A percentile compares a stretch with the other conserved stretches of the same genome.
These are phyloP conservation scores for Stagonosporopsis rhizophila DNA, from an alignment of 2,329 filamentous ascomycete species.

Conservation along the genomic window DNA sequence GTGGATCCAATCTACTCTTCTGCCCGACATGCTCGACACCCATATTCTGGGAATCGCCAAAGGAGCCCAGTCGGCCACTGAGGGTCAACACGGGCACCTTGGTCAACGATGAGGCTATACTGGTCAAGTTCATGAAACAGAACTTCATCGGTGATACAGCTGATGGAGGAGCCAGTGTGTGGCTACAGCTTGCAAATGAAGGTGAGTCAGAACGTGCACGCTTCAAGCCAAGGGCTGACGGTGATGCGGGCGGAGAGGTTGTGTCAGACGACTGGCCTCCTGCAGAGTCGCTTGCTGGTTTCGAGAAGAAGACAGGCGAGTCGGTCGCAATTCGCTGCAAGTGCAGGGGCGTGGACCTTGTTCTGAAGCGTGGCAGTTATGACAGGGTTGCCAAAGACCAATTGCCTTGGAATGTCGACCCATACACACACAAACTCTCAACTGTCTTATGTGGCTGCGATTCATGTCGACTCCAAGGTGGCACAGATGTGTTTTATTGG, in stretches of 20 bases:
- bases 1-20: conserved; percentile 47
- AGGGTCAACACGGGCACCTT: conserved; percentile 53
- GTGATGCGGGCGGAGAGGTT: conserved; percentile 18
- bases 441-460: conserved; percentile 56
- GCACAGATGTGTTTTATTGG: conserved; percentile 57
- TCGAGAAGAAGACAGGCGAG: conserved; percentile 23
- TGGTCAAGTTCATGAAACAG: conserved; percentile 47
- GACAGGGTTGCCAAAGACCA: conserved; percentile 32
- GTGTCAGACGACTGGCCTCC: conserved; percentile 45
- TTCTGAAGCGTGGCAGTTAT: conserved; percentile 48
- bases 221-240: conserved; percentile 25
- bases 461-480: conserved; percentile 55
- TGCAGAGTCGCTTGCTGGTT: conserved; percentile 7
- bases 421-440: conserved; percentile 51
- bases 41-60: conserved; percentile 51
- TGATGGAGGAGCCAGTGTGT: conserved; percentile 61
- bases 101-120: conserved; percentile 34
- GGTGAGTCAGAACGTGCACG: conserved; percentile 39
- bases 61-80: conserved; percentile 28
- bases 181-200: conserved; percentile 51
- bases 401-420: conserved; percentile 56
- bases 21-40: conserved; percentile 55
- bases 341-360: conserved; percentile 56
- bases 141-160: conserved; percentile 59
- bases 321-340: conserved; percentile 54